Evolutionary conservation across 1,284 basidiomycete genomes (phyloP), one percentile per base, ranked within the genome.

Genomic region (Trichosporon ovoides): DNA sequence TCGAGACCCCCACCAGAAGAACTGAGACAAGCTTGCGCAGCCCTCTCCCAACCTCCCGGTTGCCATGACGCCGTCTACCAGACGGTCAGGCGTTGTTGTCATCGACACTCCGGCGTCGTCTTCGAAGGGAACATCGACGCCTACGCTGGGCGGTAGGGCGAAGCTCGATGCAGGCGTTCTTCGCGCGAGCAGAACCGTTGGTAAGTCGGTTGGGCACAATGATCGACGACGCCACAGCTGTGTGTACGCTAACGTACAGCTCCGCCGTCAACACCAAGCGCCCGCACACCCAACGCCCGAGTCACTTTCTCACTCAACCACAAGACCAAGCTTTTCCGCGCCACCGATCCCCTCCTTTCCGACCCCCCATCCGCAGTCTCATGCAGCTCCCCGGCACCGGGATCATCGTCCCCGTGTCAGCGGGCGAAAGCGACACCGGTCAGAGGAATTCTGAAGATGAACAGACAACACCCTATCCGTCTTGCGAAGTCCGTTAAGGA

Each of bases 401-500:
- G 52, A 7, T 55, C 28, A 35, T 64, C 50, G 22, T 61, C 46
- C 5, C 50, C 22, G 35, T 28, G 33, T 1, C 52, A n/a, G 20
- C 51, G 57, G 9, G 31, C 31, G 7, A 22, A 38, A 16, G 13
- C 7, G 4, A 54, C 20, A 4, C 53, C 56, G 2, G 20, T 40
- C 7, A 22, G 66, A 10, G 62, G 65, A 37, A 73, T 76, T 43
- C 66, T 75, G 14, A 75, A 74, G 58, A 19, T 46, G 37, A 60
- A 16, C 59, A 64, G 31, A 55, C 46, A 58, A 4, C 52, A 68
- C 18, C 49, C 67, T 13, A 77, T 78, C 24, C 67, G 71, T 10
- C 33, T 77, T 6, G 75, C 74, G 1, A 56, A 64, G 1, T 66
- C 67, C 0, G 73, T 73, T 13, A 72, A 74, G 37, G 72, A 76